Percentiles rank a stretch among this genome's conserved stretches.
phyloP scores from a whole-genome alignment of 768 basidiomycete species.

The Boletus vermiculosoides region DNA sequence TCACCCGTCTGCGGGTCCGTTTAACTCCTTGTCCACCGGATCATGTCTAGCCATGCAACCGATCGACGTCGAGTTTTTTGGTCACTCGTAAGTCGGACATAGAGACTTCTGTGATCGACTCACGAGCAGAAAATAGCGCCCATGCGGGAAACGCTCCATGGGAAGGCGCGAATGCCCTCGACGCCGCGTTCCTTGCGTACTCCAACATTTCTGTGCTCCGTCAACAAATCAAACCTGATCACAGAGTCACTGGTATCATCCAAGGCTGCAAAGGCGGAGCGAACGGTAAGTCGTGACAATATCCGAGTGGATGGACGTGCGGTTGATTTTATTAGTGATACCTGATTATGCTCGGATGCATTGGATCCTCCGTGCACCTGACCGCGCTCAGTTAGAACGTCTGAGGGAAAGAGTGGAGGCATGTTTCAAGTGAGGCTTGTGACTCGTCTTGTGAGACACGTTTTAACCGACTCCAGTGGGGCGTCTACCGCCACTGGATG shows the following conservation, averaged over 20 bases:
- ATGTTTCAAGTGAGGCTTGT: constrained; percentile 63
- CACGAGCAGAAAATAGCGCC: constrained; percentile 44
- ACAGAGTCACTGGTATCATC: constrained; percentile 77
- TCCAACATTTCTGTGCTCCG: constrained; percentile 74
- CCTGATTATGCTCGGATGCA: constrained; percentile 78
- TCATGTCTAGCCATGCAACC: constrained; percentile 62
- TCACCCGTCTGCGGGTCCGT: constrained; percentile 62
- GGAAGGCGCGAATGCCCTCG: constrained; percentile 84
- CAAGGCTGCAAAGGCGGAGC: constrained; percentile 64
- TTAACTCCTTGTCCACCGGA: constrained; percentile 49
- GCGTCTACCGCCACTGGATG: constrained; percentile 65
- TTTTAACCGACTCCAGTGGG: constrained; percentile 44
- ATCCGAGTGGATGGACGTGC: neutral
- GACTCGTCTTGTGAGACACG: neutral
- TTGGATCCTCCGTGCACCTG: constrained; percentile 72
- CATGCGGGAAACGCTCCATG: constrained; percentile 82
- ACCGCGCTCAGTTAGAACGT: constrained; percentile 49
- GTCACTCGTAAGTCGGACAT: constrained; percentile 55
- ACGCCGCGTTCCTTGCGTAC: constrained; percentile 86
- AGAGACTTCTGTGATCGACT: neutral
- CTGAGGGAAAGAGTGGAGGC: constrained; percentile 59
- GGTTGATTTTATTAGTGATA: constrained; percentile 53
- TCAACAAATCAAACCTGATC: constrained; percentile 83
- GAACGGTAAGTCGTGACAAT: constrained; percentile 51
- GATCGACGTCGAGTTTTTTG: constrained; percentile 69